Evolutionary conservation across 2,329 filamentous ascomycete genomes (phyloP).

Genomic region (Mollisiaceae sp.): DNA sequence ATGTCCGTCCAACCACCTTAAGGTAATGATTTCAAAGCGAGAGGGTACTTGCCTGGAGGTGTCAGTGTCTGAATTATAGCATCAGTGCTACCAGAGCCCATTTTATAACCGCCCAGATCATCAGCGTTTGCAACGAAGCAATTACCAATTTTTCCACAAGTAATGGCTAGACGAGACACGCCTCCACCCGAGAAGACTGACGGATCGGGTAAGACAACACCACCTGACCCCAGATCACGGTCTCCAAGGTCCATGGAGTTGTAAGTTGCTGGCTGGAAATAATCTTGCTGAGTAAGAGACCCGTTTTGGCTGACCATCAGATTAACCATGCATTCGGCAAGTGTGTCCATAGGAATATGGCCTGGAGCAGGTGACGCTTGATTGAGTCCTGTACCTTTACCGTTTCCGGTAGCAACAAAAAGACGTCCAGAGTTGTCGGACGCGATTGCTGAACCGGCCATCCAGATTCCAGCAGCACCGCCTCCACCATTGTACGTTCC

Average conservation of each 20-base stretch:
- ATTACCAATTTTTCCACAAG: conserved; percentile 14
- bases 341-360: not conserved
- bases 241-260: conserved; percentile 11
- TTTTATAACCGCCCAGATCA: conserved; percentile 14
- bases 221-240: conserved; percentile 13
- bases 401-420: not conserved
- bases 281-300: conserved; percentile 6
- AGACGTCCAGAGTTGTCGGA: not conserved
- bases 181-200: not conserved
- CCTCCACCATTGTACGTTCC: conserved; percentile 8
- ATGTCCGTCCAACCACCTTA: not conserved
- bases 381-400: not conserved
- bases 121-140: conserved; percentile 15
- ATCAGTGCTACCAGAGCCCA: conserved; percentile 2
- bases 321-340: conserved; percentile 10
- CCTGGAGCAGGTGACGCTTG: not conserved
- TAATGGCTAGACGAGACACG: not conserved
- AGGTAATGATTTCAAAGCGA: not conserved
- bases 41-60: not conserved
- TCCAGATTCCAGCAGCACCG: conserved; percentile 6
- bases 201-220: conserved; percentile 10
- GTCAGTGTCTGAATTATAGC: conserved; percentile 7
- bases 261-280: conserved; percentile 16
- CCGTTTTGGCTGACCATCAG: conserved; percentile 4
- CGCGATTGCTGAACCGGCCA: not conserved